These are phyloP conservation scores for Orbilia javanica DNA, from an alignment of 2,329 filamentous ascomycete species.

Conservation along the genomic window DNA sequence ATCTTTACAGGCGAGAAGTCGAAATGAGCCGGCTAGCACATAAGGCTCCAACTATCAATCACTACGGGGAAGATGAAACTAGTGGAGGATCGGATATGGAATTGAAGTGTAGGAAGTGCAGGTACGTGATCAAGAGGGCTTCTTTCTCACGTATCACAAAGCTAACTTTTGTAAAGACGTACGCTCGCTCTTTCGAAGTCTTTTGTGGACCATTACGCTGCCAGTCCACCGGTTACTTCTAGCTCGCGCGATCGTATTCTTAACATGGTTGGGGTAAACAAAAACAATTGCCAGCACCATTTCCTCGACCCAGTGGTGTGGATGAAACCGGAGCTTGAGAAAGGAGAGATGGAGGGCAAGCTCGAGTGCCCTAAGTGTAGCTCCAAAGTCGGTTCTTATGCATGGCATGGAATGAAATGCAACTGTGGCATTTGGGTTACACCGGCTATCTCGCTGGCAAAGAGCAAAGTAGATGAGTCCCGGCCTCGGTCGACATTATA, in stretches of 20 bases:
- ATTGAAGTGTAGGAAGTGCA: constrained; percentile 91
- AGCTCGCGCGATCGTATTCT: constrained; percentile 35
- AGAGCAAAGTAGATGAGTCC: constrained; percentile 82
- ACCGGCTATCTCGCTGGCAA: constrained; percentile 87
- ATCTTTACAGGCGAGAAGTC: constrained; percentile 76
- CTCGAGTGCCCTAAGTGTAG: constrained; percentile 88
- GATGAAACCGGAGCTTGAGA: constrained; percentile 88
- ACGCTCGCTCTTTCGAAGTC: constrained; percentile 64
- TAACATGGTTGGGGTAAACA: background rate
- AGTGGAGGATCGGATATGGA: constrained; percentile 67
- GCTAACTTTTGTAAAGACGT: constrained; percentile 60
- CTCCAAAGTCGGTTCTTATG: constrained; percentile 88
- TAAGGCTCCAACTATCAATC: constrained; percentile 85
- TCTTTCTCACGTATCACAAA: constrained; percentile 1
- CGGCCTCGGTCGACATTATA: constrained; percentile 42
- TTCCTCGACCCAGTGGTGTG: constrained; percentile 93
- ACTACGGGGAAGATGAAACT: constrained; percentile 78
- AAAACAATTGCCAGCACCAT: constrained; percentile 78
- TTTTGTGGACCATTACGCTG: constrained; percentile 67
- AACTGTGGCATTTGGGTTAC: constrained; percentile 91
- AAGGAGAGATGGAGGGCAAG: constrained; percentile 84
- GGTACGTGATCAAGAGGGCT: constrained; percentile 67
- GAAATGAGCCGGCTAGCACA: constrained; percentile 78
- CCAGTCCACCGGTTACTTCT: constrained; percentile 29
- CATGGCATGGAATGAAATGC: constrained; percentile 95